Base-by-base conservation (phyloP, 345 rosid genomes). In the Laguncularia racemosa region DNA sequence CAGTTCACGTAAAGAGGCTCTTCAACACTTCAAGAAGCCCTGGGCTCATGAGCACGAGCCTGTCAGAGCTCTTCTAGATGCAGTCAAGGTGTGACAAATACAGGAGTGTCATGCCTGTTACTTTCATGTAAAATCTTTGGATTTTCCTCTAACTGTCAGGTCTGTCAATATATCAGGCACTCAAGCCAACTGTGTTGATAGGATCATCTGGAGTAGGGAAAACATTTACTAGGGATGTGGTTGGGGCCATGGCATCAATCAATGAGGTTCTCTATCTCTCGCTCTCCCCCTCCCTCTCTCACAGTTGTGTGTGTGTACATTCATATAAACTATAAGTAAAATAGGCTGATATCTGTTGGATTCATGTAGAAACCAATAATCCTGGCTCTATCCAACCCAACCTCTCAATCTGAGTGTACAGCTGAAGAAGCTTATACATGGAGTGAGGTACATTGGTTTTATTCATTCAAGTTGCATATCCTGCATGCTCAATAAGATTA, bases 351-450 rank as follows among this genome's bases (percentile, higher is more conserved):
- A 33, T 60, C 40, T 26, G 11, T 56, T 56, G 63, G 28, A 49
- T 74, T 52, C 20, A 16, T 73, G 69, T 80, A 93, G 99, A 93
- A 73, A 78, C 99, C 99, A 1, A 71, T 93, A 54, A 85, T 93
- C 67, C 84, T 93, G 61, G 91, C 99, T 65, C 88, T 93, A 45
- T 93, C 99, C 46, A 93, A 89, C 59, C 97, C 97, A 26, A 93
- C 97, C 59, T 87, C 99, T 26, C 97, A 89, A 69, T 84, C 97
- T 0, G 99, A 93, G 70, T 93, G 99, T 60, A 93, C 96, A 0
- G 99, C 99, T 1, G 90, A 87, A 70, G 89, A 93, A 79, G 99
- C 99, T 56, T 93, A 93, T 64, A 68, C 77, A 52, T 93, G 99
- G 99, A 87, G 79, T 57, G 58, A 86, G 90, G 98, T 84, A 78